Conservation (phyloP, 495 filamentous ascomycete species). For the Tuber brumale region DNA sequence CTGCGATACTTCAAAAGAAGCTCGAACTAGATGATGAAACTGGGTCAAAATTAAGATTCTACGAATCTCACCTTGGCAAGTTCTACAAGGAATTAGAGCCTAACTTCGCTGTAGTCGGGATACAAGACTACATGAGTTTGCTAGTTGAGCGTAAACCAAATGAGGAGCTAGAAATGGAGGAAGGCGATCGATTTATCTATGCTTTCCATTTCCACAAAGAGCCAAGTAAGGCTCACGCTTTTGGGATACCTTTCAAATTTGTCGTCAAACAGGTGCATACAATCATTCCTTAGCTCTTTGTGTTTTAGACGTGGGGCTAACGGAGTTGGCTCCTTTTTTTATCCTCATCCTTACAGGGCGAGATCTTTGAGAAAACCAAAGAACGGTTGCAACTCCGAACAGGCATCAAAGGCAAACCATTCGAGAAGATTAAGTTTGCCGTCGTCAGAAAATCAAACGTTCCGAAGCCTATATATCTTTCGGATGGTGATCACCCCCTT, state of each 20-base stretch:
- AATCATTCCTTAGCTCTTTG: background rate
- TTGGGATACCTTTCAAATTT: conserved; percentile 85
- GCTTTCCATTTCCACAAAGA: conserved; percentile 91
- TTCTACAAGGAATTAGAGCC: conserved; percentile 64
- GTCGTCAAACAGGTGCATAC: conserved; percentile 68
- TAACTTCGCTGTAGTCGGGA: conserved; percentile 59
- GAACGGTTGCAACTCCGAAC: conserved; percentile 81
- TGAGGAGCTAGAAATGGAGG: conserved; percentile 55
- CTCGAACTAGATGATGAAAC: conserved; percentile 66
- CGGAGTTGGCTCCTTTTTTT: conserved; percentile 19
- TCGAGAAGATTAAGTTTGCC: conserved; percentile 97
- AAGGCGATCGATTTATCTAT: conserved; percentile 60
- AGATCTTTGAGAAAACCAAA: conserved; percentile 84
- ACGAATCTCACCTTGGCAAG: conserved; percentile 70
- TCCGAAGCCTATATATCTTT: conserved; percentile 71
- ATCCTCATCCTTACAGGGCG: conserved; percentile 52
- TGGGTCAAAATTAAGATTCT: conserved; percentile 63
- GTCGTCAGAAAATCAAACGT: conserved; percentile 63
- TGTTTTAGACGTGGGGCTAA: conserved; percentile 14
- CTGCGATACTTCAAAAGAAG: conserved; percentile 69
- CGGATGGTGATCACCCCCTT: conserved; percentile 62
- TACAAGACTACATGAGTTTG: conserved; percentile 78
- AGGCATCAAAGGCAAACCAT: conserved; percentile 92
- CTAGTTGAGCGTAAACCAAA: conserved; percentile 74
- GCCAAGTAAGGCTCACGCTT: conserved; percentile 58